Base-by-base conservation (phyloP, 208 protist genomes). In the Acanthamoeba triangularis region DNA sequence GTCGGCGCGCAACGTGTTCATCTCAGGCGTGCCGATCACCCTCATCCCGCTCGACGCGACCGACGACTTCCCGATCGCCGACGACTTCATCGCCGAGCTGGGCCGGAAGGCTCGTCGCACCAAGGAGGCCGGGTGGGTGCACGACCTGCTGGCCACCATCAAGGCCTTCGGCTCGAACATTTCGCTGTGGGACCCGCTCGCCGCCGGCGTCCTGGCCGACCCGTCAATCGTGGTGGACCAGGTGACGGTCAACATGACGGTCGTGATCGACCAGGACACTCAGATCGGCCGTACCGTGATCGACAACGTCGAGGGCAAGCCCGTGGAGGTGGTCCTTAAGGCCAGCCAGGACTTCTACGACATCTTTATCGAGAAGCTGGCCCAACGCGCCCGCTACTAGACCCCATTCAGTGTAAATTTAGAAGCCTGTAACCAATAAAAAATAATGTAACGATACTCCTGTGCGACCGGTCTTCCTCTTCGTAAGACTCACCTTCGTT, bases 131-230 rank as follows among this genome's bases (percentile, higher is more conserved):
- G 28, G 44, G 78, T 87, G 63, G 18, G n/a, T 14, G 20, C 78
- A 49, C 14, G 78, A 3, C 78, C 49, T 87, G n/a, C 16, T 87
- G 18, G 20, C 11, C 78, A n/a, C 30, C 78, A 87, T 87, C 78
- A 44, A 52, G 16, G 13, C 11, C 11, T 16, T 30, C 20, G 30
- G 28, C 28, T 44, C 33, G 78, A 16, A 13, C 37, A 47, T 37
- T 7, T 23, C 47, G 41, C 78, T 87, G 41, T 87, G 78, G 78
- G 78, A 87, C 78, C 78, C 78, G 49, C 78, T 87, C 33, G 30
- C 78, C 14, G 78, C 78, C 49, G n/a, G 37, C 11, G 41, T 87
- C 3, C 23, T 87, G 78, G 78, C 49, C 49, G 78, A 87, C n/a
- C 78, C 41, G 11, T 52, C 78, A 1, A 28, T 87, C 47, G 44